A percentile compares a stretch with the other conserved stretches of the same genome.
Evolutionary conservation across 139 green algal genomes (phyloP).

Genomic region (Pleodorina starrii): DNA sequence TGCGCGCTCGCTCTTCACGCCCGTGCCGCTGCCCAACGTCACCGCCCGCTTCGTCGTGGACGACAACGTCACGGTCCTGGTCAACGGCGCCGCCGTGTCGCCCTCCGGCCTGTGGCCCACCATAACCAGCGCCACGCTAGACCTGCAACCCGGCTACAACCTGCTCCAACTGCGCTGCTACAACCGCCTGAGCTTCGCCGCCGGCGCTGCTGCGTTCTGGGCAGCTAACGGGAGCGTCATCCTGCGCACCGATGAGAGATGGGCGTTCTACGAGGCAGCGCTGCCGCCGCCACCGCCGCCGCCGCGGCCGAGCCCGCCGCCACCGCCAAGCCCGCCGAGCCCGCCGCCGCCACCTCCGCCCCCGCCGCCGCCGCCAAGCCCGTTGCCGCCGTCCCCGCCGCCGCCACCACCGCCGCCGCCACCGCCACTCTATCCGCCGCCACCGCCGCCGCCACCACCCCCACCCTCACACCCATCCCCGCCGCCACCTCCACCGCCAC

Average conservation of each 20-base stretch:
- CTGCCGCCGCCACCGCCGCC: neutral
- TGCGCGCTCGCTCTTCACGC: neutral
- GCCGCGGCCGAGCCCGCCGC: neutral
- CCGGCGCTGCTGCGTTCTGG: neutral
- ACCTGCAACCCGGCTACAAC: neutral
- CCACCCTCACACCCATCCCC: neutral
- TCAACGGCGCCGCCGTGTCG: neutral
- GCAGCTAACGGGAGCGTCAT: neutral
- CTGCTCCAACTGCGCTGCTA: neutral
- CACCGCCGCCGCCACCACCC: neutral
- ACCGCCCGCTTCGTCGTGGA: neutral
- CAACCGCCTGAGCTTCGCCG: neutral
- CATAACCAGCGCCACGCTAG: neutral
- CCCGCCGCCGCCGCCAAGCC: neutral
- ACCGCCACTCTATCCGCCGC: neutral
- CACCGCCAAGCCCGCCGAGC: neutral
- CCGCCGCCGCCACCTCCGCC: neutral
- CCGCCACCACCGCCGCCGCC: neutral
- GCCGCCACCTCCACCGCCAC: neutral
- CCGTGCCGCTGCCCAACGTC: neutral
- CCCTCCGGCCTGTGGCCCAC: neutral
- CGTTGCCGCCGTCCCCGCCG: neutral
- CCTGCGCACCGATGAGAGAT: neutral
- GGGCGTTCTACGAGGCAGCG: neutral
- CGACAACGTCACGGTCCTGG: neutral